Percentiles rank a stretch among this genome's conserved stretches.
Evolutionary conservation across 2,329 filamentous ascomycete genomes (phyloP).

Genomic region (Penicillium sp.): DNA sequence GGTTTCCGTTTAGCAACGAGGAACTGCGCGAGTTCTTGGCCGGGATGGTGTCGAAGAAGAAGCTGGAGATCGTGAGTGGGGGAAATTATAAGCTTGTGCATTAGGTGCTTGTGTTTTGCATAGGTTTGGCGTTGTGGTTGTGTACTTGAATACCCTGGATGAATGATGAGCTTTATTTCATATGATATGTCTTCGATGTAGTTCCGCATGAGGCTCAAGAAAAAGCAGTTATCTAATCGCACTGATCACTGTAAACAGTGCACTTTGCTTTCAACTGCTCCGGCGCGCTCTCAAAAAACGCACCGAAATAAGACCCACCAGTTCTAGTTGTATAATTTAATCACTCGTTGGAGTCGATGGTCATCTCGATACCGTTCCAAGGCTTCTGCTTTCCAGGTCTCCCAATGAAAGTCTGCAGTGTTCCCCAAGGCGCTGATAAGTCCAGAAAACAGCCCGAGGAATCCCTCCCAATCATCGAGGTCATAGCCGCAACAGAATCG

Average conservation of each 20-base stretch:
- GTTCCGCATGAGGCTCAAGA: too few species aligned
- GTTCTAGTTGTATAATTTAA: too few species aligned
- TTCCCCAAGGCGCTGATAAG: slow-evolving; percentile 37
- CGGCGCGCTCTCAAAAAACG: too few species aligned
- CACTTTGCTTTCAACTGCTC: too few species aligned
- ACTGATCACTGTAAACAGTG: too few species aligned
- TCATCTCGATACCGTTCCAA: too few species aligned
- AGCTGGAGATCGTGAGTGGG: slow-evolving; percentile 63
- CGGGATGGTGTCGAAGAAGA: slow-evolving; percentile 71
- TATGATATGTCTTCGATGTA: too few species aligned
- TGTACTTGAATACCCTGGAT: slow-evolving; percentile 11
- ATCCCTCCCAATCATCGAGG: slow-evolving; percentile 45
- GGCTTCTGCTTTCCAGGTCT: slow-evolving; percentile 37
- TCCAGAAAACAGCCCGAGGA: slow-evolving; percentile 43
- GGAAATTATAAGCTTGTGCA: slow-evolving; percentile 63
- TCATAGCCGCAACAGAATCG: slow-evolving; percentile 46
- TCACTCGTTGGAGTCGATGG: too few species aligned
- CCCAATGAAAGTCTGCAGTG: slow-evolving; percentile 39
- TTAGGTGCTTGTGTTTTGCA: slow-evolving; percentile 13
- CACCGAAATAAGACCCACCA: too few species aligned
- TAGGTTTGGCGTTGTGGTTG: slow-evolving; percentile 13
- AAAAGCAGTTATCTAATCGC: too few species aligned
- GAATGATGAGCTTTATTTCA: slow-evolving; percentile 1
- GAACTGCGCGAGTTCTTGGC: slow-evolving; percentile 78
- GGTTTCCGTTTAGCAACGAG: slow-evolving; percentile 85